These are phyloP conservation scores for Beverwykella pulmonaria DNA, from an alignment of 495 filamentous ascomycete genomes.

Conservation along the genomic window DNA sequence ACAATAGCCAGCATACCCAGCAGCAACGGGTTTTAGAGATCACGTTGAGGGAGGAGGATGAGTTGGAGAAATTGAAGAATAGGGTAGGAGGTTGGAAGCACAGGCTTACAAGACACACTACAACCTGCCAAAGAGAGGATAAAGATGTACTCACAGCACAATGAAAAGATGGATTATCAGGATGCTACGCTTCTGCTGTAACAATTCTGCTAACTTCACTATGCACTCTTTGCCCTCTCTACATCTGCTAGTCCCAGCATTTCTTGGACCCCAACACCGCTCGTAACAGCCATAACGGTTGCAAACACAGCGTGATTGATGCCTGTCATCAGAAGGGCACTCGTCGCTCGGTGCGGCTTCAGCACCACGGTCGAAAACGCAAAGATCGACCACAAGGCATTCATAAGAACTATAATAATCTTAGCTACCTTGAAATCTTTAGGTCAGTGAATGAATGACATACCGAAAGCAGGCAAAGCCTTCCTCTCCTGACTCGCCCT, in stretches of 20 bases:
- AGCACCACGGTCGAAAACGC: conserved; percentile 15
- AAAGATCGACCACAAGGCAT: conserved; percentile 21
- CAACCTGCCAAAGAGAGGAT: no score
- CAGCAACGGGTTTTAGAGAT: no score
- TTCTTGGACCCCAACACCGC: not conserved
- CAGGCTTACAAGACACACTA: no score
- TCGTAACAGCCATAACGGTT: conserved; percentile 1
- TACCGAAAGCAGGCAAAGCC: conserved; percentile 17
- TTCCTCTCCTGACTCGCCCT: conserved; percentile 5
- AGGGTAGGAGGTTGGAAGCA: no score
- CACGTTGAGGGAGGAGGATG: no score
- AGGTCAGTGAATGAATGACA: not conserved
- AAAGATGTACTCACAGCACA: no score
- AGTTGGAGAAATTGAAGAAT: no score
- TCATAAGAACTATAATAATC: conserved; percentile 12
- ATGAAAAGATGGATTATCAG: no score
- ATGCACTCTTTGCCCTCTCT: not conserved
- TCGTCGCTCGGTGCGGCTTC: conserved; percentile 17
- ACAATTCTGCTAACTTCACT: not conserved
- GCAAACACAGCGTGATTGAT: conserved; percentile 27
- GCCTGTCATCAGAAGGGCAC: conserved; percentile 19
- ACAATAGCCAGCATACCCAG: no score
- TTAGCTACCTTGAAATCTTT: not conserved
- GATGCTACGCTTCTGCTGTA: no score
- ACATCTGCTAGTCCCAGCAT: not conserved